Evolutionary conservation across 768 basidiomycete genomes (phyloP).

Genomic region (Collybiopsis luxurians): DNA sequence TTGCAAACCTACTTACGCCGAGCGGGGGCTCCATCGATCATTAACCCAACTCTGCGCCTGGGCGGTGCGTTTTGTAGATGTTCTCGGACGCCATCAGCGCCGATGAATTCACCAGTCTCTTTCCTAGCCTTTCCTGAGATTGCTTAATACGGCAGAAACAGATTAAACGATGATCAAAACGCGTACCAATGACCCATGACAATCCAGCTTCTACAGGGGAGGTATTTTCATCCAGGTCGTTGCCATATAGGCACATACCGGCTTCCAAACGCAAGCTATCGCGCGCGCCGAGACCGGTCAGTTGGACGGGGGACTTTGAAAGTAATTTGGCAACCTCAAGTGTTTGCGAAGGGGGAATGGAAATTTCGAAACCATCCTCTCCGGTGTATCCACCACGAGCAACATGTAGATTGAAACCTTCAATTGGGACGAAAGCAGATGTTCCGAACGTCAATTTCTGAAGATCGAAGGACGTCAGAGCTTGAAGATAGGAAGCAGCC

Average conservation of each 20-base stretch:
- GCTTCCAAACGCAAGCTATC: conserved; percentile 95
- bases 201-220: conserved; percentile 90
- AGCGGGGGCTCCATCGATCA: conserved; percentile 84
- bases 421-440: conserved; percentile 76
- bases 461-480: conserved; percentile 73
- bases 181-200: conserved; percentile 88
- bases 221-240: conserved; percentile 86
- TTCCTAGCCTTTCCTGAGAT: conserved; percentile 76
- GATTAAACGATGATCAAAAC: not conserved
- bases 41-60: conserved; percentile 75
- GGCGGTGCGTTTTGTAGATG: conserved; percentile 81
- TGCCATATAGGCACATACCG: conserved; percentile 95
- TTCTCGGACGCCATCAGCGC: conserved; percentile 65
- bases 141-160: not conserved
- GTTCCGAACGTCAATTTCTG: conserved; percentile 77
- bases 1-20: conserved; percentile 51
- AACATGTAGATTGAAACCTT: conserved; percentile 77
- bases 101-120: conserved; percentile 72
- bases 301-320: conserved; percentile 62
- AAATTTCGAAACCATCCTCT: conserved; percentile 99
- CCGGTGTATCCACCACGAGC: conserved; percentile 97
- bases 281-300: conserved; percentile 88
- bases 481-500: conserved; percentile 77
- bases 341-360: conserved; percentile 78
- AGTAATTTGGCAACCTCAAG: conserved; percentile 69